These are phyloP conservation scores for Penicillium sp. DNA, from an alignment of 2,329 filamentous ascomycete genomes.

Conservation along the genomic window DNA sequence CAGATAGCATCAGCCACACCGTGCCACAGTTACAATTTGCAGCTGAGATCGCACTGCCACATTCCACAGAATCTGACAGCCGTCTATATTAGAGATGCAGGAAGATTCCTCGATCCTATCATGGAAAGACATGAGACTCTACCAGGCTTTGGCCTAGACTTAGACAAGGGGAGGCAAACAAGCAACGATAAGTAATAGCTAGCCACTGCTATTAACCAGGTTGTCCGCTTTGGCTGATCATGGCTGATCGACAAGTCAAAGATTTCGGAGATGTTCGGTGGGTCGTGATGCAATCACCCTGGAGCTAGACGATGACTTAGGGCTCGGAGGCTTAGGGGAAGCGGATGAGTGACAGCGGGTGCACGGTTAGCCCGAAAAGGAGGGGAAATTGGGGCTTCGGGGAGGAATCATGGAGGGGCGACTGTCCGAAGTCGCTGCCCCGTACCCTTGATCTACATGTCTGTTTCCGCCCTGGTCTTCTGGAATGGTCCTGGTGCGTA, in stretches of 20 bases:
- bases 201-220: neutral
- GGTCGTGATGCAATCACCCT: conserved; percentile 18
- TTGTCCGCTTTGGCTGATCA: conserved; percentile 8
- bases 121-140: neutral
- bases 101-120: conserved; percentile 1
- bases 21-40: conserved; percentile 9
- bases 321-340: conserved; percentile 4
- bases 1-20: conserved; percentile 11
- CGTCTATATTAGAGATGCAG: conserved; percentile 8
- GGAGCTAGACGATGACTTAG: conserved; percentile 18
- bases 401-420: neutral
- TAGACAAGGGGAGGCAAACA: neutral
- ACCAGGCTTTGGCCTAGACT: neutral
- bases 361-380: conserved; percentile 5
- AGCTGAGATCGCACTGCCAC: conserved; percentile 12
- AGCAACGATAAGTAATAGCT: neutral
- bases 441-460: neutral
- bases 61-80: neutral
- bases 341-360: conserved; percentile 19
- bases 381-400: neutral
- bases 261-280: conserved; percentile 17
- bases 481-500: neutral
- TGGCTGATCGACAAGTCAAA: conserved; percentile 5
- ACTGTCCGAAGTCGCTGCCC: neutral
- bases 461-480: neutral